A percentile compares a stretch with the other conserved stretches of the same genome.
phyloP scores from a whole-genome alignment of 116 monocot genomes.

The Trichopus zeylanicus region DNA sequence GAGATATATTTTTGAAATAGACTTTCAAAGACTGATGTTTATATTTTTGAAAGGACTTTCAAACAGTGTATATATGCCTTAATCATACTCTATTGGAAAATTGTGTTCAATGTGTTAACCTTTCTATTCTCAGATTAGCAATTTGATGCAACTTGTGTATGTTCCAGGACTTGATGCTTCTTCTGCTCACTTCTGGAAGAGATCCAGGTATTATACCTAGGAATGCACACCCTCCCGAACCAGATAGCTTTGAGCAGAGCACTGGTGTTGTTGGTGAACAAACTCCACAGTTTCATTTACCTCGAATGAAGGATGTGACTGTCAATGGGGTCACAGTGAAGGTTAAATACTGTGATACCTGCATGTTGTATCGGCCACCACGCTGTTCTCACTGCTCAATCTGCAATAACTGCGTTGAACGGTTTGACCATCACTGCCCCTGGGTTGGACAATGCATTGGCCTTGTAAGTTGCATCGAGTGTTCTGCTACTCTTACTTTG shows the following conservation, averaged over 20 bases:
- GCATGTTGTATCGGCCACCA: constrained; percentile 85
- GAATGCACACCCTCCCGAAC: constrained; percentile 62
- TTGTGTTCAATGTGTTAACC: background rate
- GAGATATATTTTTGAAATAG: too few relatives aligned
- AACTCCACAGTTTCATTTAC: constrained; percentile 50
- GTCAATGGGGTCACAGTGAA: constrained; percentile 78
- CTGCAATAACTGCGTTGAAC: constrained; percentile 81
- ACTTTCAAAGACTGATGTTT: too few relatives aligned
- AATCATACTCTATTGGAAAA: background rate
- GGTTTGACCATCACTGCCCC: constrained; percentile 89
- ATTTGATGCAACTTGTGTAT: background rate
- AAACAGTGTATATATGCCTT: background rate
- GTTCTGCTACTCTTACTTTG: background rate
- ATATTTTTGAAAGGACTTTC: too few relatives aligned
- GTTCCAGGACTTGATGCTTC: constrained; percentile 60
- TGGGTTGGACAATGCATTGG: constrained; percentile 95
- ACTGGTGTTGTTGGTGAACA: constrained; percentile 35
- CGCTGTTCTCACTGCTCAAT: constrained; percentile 94
- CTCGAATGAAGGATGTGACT: constrained; percentile 54
- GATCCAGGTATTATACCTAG: constrained; percentile 87
- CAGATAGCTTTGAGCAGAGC: constrained; percentile 35
- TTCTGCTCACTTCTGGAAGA: constrained; percentile 69
- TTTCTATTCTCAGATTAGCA: background rate
- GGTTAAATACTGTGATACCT: constrained; percentile 78
- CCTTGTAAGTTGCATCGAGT: constrained; percentile 32